phyloP scores from a whole-genome alignment of 345 rosid species.

The Crucihimalaya himalaica region DNA sequence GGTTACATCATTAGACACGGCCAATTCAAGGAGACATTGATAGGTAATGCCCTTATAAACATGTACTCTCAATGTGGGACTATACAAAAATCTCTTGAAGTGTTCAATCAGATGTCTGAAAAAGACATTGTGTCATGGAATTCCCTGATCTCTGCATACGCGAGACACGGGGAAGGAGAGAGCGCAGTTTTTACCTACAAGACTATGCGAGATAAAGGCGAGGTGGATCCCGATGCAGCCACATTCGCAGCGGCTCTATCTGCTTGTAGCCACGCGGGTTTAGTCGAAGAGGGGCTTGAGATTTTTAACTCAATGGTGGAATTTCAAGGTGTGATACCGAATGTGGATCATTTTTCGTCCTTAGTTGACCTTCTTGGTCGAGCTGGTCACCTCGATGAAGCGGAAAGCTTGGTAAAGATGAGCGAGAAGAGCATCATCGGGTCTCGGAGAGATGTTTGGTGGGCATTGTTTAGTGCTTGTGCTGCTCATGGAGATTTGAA shows the following conservation, averaged over 20 bases:
- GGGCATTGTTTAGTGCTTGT: slow-evolving; percentile 80
- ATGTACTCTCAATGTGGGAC: slow-evolving; percentile 74
- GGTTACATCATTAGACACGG: slow-evolving; percentile 50
- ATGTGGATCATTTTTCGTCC: slow-evolving; percentile 69
- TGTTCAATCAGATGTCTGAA: slow-evolving; percentile 51
- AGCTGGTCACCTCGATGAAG: slow-evolving; percentile 73
- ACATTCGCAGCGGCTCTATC: slow-evolving; percentile 68
- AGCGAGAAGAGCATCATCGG: slow-evolving; percentile 38
- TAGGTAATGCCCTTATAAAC: slow-evolving; percentile 65
- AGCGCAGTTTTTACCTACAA: slow-evolving; percentile 51
- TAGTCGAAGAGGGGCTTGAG: slow-evolving; percentile 57
- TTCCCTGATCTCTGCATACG: slow-evolving; percentile 64
- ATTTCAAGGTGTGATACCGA: slow-evolving; percentile 46
- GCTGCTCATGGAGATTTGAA: slow-evolving; percentile 68
- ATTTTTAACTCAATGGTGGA: slow-evolving; percentile 59
- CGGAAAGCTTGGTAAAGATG: slow-evolving; percentile 46
- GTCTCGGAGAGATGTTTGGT: slow-evolving; percentile 47
- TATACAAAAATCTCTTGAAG: slow-evolving; percentile 50
- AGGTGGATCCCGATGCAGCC: slow-evolving; percentile 56
- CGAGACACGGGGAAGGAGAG: slow-evolving; percentile 74
- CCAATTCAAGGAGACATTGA: slow-evolving; percentile 42
- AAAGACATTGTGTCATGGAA: slow-evolving; percentile 75
- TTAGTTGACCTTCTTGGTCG: slow-evolving; percentile 75
- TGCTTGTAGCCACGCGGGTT: slow-evolving; percentile 76
- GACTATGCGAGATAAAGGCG: slow-evolving; percentile 48